Conservation (phyloP, 495 filamentous ascomycete genomes). For the Alectoria sarmentosa region DNA sequence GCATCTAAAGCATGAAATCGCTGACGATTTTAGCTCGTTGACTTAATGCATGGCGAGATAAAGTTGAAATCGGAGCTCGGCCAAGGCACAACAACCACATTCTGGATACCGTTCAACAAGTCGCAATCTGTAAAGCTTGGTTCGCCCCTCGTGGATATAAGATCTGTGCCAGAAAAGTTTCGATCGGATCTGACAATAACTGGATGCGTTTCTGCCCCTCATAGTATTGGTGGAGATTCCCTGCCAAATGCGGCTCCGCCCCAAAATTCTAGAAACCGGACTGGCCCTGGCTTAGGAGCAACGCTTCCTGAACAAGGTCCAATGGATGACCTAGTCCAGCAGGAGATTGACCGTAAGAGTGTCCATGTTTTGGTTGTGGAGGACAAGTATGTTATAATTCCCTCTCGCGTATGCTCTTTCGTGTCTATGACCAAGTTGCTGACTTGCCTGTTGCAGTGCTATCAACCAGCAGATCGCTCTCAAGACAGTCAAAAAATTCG, state of each 20-base stretch:
- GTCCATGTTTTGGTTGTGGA: constrained; percentile 67
- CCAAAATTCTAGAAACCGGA: background rate
- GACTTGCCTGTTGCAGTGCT: constrained; percentile 34
- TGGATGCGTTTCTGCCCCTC: constrained; percentile 44
- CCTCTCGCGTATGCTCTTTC: background rate
- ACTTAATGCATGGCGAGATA: constrained; percentile 77
- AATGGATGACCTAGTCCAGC: background rate
- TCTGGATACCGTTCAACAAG: constrained; percentile 64
- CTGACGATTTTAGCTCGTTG: constrained; percentile 45
- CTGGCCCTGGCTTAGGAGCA: background rate
- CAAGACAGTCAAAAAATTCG: constrained; percentile 64
- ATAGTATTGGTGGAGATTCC: constrained; percentile 20
- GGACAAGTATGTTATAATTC: constrained; percentile 54
- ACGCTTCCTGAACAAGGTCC: background rate
- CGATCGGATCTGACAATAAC: constrained; percentile 57
- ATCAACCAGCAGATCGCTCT: constrained; percentile 76
- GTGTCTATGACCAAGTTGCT: background rate
- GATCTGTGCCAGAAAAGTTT: constrained; percentile 50
- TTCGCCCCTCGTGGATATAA: constrained; percentile 43
- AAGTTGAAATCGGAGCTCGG: constrained; percentile 50
- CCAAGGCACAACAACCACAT: constrained; percentile 55
- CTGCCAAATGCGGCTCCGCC: background rate
- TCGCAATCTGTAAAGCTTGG: constrained; percentile 31
- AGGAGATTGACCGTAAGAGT: constrained; percentile 37
- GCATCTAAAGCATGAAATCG: background rate